Evolutionary conservation across 805 yeast genomes (phyloP).

Genomic region (Yamadazyma kitorensis): DNA sequence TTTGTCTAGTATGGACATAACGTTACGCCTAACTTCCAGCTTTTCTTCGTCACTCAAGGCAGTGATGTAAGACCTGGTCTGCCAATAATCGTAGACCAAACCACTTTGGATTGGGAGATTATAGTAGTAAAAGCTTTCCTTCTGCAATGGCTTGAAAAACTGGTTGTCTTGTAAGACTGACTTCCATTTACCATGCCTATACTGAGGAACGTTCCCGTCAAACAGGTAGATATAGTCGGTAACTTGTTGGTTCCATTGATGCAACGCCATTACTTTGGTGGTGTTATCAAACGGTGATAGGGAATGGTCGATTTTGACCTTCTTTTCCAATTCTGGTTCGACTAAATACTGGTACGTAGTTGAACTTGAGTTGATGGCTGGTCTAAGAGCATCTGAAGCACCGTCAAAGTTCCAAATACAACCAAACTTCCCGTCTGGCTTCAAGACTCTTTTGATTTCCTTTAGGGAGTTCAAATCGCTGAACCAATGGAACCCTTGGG

Average conservation of each 20-base stretch:
- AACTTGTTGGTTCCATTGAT: constrained; percentile 32
- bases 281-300: constrained; percentile 2
- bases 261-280: constrained; percentile 1
- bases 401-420: constrained; percentile 59
- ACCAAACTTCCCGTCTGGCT: constrained; percentile 47
- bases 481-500: constrained; percentile 71
- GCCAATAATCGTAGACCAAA: constrained; percentile 49
- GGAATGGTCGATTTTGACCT: constrained; percentile 20
- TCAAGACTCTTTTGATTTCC: constrained; percentile 52
- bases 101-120: constrained; percentile 29
- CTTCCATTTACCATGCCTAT: constrained; percentile 49
- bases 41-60: constrained; percentile 37
- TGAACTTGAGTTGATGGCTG: constrained; percentile 1
- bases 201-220: constrained; percentile 55
- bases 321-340: constrained; percentile 8
- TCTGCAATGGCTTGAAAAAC: constrained; percentile 30
- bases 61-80: constrained; percentile 54
- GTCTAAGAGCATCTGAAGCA: constrained; percentile 13
- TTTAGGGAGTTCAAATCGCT: constrained; percentile 45
- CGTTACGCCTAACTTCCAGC: constrained; percentile 22
- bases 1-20: constrained; percentile 27
- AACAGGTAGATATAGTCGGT: constrained; percentile 30
- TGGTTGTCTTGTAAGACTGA: constrained; percentile 28
- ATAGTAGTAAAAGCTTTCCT: constrained; percentile 31
- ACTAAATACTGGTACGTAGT: constrained; percentile 5